Evolutionary conservation across 345 rosid genomes (phyloP).

Genomic region (Euphorbia tirucalli): DNA sequence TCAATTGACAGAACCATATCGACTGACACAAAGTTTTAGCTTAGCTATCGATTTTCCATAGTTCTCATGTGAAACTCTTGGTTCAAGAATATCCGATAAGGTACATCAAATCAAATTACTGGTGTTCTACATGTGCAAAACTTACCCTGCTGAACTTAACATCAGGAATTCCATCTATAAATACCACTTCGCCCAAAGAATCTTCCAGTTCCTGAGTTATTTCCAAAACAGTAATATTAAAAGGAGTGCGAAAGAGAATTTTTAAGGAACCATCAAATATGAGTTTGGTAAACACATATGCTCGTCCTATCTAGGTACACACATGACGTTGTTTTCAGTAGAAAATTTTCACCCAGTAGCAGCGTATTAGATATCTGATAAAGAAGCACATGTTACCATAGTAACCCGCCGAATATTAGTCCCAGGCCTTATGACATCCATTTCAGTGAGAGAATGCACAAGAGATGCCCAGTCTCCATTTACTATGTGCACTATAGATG

Average conservation of each 20-base stretch:
- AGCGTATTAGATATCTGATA: slow-evolving; percentile 7
- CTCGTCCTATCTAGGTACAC: neutral
- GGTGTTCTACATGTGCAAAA: slow-evolving; percentile 8
- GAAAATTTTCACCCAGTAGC: neutral
- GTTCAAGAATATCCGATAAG: slow-evolving; percentile 8
- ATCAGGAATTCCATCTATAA: slow-evolving; percentile 83
- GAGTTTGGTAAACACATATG: neutral
- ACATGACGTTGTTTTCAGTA: neutral
- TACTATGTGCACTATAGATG: slow-evolving; percentile 88
- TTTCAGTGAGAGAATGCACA: slow-evolving; percentile 71
- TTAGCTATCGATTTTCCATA: neutral
- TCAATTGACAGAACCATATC: neutral
- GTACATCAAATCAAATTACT: neutral
- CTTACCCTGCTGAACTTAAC: slow-evolving; percentile 92
- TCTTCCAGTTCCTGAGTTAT: slow-evolving; percentile 76
- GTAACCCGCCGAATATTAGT: slow-evolving; percentile 65
- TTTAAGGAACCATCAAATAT: neutral
- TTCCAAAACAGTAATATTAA: slow-evolving; percentile 20
- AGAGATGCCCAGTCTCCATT: slow-evolving; percentile 88
- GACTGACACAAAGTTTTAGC: neutral
- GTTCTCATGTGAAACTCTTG: slow-evolving; percentile 7
- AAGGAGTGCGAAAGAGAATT: slow-evolving; percentile 7
- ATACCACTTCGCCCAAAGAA: slow-evolving; percentile 77
- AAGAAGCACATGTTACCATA: slow-evolving; percentile 45
- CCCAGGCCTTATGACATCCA: slow-evolving; percentile 89